Evolutionary conservation across 345 rosid genomes (phyloP).

Genomic region (Rhodamnia argentea): DNA sequence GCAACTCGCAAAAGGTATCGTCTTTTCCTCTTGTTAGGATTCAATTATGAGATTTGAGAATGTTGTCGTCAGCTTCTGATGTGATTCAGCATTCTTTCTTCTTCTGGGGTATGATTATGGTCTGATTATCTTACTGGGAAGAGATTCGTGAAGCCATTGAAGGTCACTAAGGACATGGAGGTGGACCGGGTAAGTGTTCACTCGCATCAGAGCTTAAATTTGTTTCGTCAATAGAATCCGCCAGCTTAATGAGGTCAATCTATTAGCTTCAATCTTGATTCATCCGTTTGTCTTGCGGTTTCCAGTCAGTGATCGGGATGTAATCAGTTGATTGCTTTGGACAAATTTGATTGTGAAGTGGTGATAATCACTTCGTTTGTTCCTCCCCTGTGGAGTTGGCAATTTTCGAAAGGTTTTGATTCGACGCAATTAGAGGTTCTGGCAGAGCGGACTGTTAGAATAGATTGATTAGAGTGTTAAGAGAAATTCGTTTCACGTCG

Average conservation of each 20-base stretch:
- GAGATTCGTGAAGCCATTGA: conserved; percentile 56
- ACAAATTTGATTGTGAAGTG: background rate
- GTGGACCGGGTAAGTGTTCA: conserved; percentile 38
- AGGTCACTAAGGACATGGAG: no score
- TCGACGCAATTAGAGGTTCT: background rate
- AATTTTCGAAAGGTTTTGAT: background rate
- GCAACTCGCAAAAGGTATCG: conserved; percentile 59
- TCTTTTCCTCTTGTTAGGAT: background rate
- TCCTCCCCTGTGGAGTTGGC: background rate
- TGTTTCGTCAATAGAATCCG: background rate
- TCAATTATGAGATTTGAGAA: background rate
- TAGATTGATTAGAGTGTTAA: background rate
- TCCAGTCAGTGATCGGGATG: background rate
- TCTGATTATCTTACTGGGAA: conserved; percentile 32
- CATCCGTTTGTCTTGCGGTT: background rate
- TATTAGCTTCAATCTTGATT: background rate
- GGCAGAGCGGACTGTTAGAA: background rate
- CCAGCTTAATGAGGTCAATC: background rate
- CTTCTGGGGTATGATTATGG: background rate
- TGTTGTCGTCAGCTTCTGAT: background rate
- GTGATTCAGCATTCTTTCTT: background rate
- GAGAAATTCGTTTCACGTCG: background rate
- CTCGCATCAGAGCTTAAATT: background rate
- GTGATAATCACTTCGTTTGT: background rate
- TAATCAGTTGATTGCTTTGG: background rate